phyloP scores from a whole-genome alignment of 257 asterid genomes.

The Prunella vulgaris region DNA sequence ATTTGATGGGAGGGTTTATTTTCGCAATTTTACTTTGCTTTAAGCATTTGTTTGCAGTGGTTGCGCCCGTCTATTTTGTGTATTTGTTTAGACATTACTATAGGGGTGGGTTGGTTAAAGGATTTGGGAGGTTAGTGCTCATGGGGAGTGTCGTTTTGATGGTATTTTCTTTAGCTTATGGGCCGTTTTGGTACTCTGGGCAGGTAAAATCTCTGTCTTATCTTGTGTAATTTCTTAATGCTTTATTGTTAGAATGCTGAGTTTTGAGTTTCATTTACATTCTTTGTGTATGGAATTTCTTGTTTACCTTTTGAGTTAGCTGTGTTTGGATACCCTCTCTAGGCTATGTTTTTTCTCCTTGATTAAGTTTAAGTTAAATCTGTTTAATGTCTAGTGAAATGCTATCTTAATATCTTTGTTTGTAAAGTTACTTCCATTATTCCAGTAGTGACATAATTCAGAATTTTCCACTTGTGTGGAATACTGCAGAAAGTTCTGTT shows the following conservation, averaged over 20 bases:
- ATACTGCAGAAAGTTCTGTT: background rate
- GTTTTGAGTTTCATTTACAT: background rate
- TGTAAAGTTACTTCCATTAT: too few species aligned
- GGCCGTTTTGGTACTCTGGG: conserved; percentile 70
- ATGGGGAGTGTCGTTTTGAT: conserved; percentile 68
- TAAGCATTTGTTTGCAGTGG: conserved; percentile 93
- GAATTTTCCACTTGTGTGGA: background rate
- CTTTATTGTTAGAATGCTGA: conserved; percentile 9
- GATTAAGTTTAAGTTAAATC: background rate
- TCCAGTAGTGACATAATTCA: too few species aligned
- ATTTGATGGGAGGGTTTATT: conserved; percentile 76
- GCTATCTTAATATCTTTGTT: background rate
- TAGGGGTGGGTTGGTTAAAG: conserved; percentile 68
- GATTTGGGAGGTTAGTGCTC: conserved; percentile 56
- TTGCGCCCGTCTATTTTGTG: conserved; percentile 89
- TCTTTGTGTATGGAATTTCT: conserved; percentile 5
- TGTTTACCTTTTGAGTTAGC: too few species aligned
- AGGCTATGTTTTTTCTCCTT: background rate
- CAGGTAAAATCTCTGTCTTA: conserved; percentile 45
- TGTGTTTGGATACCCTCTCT: background rate
- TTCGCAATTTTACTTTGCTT: conserved; percentile 83
- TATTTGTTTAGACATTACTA: conserved; percentile 84
- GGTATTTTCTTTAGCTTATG: conserved; percentile 76
- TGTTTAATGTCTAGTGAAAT: background rate
- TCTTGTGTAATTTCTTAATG: background rate